phyloP scores from a whole-genome alignment of 768 basidiomycete species.

The Sporobolomyces pararoseus region DNA sequence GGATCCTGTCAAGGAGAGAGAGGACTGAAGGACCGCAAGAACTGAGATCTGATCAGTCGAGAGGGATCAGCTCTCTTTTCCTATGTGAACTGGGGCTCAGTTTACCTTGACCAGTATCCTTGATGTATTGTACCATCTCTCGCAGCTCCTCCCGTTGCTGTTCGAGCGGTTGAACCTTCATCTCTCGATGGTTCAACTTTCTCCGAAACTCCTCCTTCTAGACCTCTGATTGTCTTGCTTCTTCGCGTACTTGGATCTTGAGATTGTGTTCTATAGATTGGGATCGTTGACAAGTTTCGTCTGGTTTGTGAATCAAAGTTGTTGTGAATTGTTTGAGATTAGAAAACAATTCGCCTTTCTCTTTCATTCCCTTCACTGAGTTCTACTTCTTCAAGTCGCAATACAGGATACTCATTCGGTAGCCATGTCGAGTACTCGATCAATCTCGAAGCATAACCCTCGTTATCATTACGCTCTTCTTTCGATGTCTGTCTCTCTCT shows the following conservation, averaged over 20 bases:
- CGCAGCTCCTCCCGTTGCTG: background rate
- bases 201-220: background rate
- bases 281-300: no score
- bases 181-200: background rate
- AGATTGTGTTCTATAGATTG: no score
- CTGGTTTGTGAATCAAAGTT: no score
- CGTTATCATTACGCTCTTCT: conserved; percentile 25
- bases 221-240: background rate
- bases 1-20: background rate
- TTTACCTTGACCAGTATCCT: background rate
- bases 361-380: no score
- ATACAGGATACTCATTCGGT: no score
- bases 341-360: no score
- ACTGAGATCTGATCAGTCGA: background rate
- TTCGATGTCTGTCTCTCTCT: conserved; percentile 1
- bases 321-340: no score
- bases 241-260: no score
- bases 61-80: background rate
- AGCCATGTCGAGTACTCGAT: background rate
- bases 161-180: background rate
- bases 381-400: no score
- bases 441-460: conserved; percentile 3
- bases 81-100: no score
- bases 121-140: background rate
- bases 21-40: background rate